These are phyloP conservation scores for Tanozyma kutaoensis DNA, from an alignment of 805 yeast genomes.

Conservation along the genomic window DNA sequence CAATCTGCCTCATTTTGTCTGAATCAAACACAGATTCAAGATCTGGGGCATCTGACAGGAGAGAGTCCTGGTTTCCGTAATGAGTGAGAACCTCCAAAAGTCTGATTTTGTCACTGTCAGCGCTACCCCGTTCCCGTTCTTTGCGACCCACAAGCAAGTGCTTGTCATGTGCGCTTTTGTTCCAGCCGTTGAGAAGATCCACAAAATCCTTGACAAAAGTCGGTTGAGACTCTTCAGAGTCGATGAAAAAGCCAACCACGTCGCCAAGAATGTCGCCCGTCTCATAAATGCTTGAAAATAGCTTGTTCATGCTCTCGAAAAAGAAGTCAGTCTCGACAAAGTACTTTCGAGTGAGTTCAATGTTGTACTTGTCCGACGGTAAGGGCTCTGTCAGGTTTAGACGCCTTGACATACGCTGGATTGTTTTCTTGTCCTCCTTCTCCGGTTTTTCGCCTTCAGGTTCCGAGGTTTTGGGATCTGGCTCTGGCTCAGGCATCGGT, in stretches of 20 bases:
- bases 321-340: conserved; percentile 16
- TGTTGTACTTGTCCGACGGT: conserved; percentile 8
- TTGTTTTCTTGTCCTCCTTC: too few species aligned
- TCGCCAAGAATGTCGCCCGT: conserved; percentile 2
- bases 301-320: conserved; percentile 9
- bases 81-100: conserved; percentile 22
- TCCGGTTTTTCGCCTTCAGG: neutral
- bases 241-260: conserved; percentile 4
- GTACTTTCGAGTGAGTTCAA: conserved; percentile 10
- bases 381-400: conserved; percentile 13
- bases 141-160: conserved; percentile 6
- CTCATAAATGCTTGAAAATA: conserved; percentile 2
- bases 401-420: conserved; percentile 15
- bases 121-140: conserved; percentile 1
- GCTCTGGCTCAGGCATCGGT: too few species aligned
- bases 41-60: conserved; percentile 1
- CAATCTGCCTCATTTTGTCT: conserved; percentile 4
- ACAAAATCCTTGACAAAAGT: conserved; percentile 11
- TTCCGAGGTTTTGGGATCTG: neutral
- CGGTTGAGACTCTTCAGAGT: conserved; percentile 1
- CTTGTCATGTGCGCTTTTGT: conserved; percentile 5
- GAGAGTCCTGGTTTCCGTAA: conserved; percentile 10
- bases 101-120: conserved; percentile 16
- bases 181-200: conserved; percentile 15
- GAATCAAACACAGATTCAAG: conserved; percentile 2